Evolutionary conservation across 805 yeast genomes (phyloP), one percentile per base, ranked within the genome.

Genomic region (Metschnikowia hibisci): DNA sequence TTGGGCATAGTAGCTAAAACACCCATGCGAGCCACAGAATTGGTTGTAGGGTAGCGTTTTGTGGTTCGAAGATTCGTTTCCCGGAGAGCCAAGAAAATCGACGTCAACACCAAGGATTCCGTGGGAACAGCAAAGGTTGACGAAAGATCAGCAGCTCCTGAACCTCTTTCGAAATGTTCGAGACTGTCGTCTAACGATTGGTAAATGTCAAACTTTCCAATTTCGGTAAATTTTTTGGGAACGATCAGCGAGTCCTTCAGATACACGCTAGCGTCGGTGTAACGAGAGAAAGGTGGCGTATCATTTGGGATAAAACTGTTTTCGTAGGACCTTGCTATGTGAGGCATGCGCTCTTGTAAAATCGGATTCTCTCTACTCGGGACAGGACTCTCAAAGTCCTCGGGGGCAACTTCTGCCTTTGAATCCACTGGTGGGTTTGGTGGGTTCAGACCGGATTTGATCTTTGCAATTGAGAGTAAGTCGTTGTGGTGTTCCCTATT

Each of bases 221-320:
- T 49, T 39, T 69, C 73, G 9, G 61, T 43, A 44, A 52, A 69
- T 46, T 58, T 66, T 40, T 64, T 68, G n/a, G 73, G 74, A 13
- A 66, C 39, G 2, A 61, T 22, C 25, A 50, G 52, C 15, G 50
- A 33, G 7, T 42, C 43, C 18, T 52, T 47, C 15, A 50, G 28
- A 45, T 64, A 67, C 7, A 53, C 44, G 15, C 58, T 35, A 1
- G 63, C 45, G 44, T 68, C 72, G 35, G 53, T 54, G 34, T 61
- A 66, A 5, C 49, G 45, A 6, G 71, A 73, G 50, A 70, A 70
- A 1, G 74, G 73, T 1, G 74, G 75, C 40, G 61, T 45, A 12
- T 62, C 55, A 42, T 54, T 50, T 11, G 71, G 65, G 11, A 66
- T 50, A 46, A 50, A 48, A 23, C 27, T 31, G 26, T 26, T 28